A percentile compares a stretch with the other conserved stretches of the same genome.
These are phyloP conservation scores for Leptographium lundbergii DNA, from an alignment of 2,329 filamentous ascomycete species.

Conservation along the genomic window DNA sequence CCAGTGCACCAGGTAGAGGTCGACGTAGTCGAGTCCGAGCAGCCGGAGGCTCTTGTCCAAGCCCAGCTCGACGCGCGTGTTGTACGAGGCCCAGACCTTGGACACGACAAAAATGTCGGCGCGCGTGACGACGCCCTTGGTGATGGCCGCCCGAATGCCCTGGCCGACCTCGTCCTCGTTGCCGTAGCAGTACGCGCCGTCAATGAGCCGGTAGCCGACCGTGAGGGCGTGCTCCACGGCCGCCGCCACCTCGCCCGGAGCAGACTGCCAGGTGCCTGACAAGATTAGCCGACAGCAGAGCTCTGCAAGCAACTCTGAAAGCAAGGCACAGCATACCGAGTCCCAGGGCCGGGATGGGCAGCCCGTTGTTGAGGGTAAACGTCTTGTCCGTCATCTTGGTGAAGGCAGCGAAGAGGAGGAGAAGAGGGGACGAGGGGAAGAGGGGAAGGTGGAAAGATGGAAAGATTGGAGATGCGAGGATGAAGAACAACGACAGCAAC, in stretches of 20 bases:
- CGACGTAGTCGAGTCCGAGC: constrained; percentile 68
- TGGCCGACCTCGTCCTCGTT: constrained; percentile 77
- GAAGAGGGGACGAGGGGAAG: neutral
- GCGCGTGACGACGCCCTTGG: constrained; percentile 56
- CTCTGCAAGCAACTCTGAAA: neutral
- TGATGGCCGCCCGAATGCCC: constrained; percentile 62
- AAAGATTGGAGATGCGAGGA: neutral
- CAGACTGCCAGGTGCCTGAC: constrained; percentile 54
- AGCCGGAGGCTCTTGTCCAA: constrained; percentile 61
- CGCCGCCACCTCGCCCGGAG: constrained; percentile 41
- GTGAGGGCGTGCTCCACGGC: constrained; percentile 48
- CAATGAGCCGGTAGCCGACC: constrained; percentile 47
- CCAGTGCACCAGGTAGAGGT: constrained; percentile 77
- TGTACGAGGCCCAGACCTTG: constrained; percentile 77
- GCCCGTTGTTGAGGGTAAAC: constrained; percentile 53
- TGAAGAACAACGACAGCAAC: neutral
- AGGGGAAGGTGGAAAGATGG: neutral
- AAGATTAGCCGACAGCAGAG: neutral
- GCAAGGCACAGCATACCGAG: constrained; percentile 33
- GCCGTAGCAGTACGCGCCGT: constrained; percentile 64
- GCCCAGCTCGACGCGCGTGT: constrained; percentile 53
- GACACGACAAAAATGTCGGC: constrained; percentile 74
- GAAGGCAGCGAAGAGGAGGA: neutral
- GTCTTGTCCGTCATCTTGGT: constrained; percentile 38
- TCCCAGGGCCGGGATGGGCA: constrained; percentile 49